Evolutionary conservation across 805 yeast species (phyloP).

Genomic region (Kuraishia hungarica): DNA sequence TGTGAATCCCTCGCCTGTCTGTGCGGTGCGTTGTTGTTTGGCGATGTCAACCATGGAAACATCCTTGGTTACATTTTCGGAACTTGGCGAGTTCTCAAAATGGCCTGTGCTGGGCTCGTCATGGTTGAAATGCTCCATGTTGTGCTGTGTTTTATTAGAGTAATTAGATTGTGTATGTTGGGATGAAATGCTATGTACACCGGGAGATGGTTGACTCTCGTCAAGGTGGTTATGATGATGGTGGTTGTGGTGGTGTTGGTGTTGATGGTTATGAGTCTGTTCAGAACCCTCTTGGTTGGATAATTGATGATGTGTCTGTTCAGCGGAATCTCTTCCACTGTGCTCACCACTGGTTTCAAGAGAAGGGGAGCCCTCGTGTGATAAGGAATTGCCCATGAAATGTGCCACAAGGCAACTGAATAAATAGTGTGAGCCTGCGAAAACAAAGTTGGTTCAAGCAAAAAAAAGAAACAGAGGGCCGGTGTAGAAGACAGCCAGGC

Average conservation of each 20-base stretch:
- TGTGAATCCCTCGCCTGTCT: background rate
- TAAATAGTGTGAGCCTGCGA: background rate
- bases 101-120: background rate
- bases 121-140: background rate
- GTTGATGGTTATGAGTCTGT: conserved; percentile 1
- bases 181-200: background rate
- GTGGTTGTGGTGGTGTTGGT: background rate
- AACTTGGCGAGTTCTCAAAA: conserved; percentile 1
- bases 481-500: too few relatives aligned
- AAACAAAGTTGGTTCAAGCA: background rate
- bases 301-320: background rate
- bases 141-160: background rate
- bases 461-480: background rate
- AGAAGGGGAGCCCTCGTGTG: background rate
- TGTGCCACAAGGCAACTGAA: background rate
- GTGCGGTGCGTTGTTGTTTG: background rate
- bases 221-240: background rate
- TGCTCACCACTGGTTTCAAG: background rate
- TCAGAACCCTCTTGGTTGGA: conserved; percentile 5
- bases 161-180: background rate
- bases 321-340: background rate
- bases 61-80: conserved; percentile 13
- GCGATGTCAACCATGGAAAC: conserved; percentile 26
- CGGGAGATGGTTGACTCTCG: background rate
- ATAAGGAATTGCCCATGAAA: background rate